A percentile compares a stretch with the other conserved stretches of the same genome.
Conservation (phyloP, 2,329 filamentous ascomycete species). For the Colletotrichum sp. region DNA sequence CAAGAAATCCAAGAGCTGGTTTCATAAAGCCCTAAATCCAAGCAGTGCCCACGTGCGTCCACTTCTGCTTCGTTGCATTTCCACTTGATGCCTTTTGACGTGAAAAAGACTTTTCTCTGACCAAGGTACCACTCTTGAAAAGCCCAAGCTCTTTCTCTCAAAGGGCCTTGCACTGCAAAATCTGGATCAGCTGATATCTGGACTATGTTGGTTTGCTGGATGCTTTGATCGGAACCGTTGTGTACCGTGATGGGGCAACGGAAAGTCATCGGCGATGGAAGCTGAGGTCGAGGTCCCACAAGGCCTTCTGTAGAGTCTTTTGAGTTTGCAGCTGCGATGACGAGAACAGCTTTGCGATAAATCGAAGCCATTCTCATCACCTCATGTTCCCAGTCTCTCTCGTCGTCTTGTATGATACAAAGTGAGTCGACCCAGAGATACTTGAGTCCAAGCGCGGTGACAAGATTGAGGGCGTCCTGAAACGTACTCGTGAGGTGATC, state of each 20-base stretch:
- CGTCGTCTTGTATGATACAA: too few species aligned
- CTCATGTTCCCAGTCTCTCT: background rate
- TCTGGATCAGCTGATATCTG: too few species aligned
- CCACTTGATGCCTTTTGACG: background rate
- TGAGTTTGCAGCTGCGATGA: background rate
- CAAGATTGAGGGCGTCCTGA: too few species aligned
- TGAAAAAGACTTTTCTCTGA: background rate
- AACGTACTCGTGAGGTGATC: too few species aligned
- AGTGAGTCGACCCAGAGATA: too few species aligned
- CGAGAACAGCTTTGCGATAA: background rate
- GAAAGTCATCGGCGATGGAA: rapidly evolving
- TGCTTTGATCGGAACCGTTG: background rate
- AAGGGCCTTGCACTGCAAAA: too few species aligned
- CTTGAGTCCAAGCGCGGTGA: rapidly evolving
- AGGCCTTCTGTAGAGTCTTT: background rate
- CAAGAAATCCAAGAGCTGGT: rapidly evolving
- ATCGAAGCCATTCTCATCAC: rapidly evolving
- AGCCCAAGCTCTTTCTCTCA: too few species aligned
- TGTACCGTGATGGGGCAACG: background rate
- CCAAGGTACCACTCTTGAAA: background rate
- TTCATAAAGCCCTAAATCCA: background rate
- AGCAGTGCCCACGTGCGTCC: background rate
- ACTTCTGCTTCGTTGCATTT: background rate
- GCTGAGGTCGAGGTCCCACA: too few species aligned
- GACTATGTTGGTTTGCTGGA: too few species aligned